A percentile compares a stretch with the other conserved stretches of the same genome.
Conservation (phyloP, 352 stramenopile genomes). For the Phytophthora brassicae region DNA sequence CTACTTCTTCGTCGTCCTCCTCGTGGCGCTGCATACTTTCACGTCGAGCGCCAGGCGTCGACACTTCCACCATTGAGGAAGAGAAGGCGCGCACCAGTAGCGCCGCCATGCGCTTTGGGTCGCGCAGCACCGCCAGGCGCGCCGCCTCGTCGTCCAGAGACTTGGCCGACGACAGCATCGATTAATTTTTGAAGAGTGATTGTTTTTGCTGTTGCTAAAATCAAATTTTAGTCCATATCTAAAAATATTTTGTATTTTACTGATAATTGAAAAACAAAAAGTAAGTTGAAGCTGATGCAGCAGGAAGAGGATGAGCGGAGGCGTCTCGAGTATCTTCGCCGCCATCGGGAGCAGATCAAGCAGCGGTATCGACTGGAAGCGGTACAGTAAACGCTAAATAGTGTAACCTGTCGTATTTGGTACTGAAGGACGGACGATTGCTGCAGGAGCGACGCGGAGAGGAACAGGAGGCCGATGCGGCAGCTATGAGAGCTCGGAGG, state of each 20-base stretch:
- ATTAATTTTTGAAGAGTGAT: constrained; percentile 15
- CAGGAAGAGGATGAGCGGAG: constrained; percentile 36
- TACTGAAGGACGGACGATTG: background rate
- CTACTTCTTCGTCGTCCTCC: constrained; percentile 37
- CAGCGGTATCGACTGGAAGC: constrained; percentile 62
- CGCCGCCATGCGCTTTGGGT: constrained; percentile 46
- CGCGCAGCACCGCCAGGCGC: constrained; percentile 30
- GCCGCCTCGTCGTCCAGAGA: constrained; percentile 38
- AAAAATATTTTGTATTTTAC: no score
- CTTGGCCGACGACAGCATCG: constrained; percentile 41
- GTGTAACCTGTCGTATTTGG: no score
- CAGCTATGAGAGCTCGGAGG: constrained; percentile 31
- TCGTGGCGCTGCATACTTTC: constrained; percentile 1
- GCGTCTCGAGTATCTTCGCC: constrained; percentile 44
- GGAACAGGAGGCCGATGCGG: constrained; percentile 29
- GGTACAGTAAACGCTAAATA: no score
- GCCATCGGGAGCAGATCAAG: constrained; percentile 47
- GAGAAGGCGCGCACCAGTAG: constrained; percentile 51
- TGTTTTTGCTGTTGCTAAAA: no score
- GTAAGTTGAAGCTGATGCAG: constrained; percentile 2
- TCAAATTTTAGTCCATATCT: no score
- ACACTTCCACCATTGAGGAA: constrained; percentile 24
- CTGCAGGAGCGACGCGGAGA: constrained; percentile 40
- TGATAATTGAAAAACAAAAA: background rate
- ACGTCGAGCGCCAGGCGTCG: background rate